Percentiles rank a stretch among this genome's conserved stretches.
phyloP scores from a whole-genome alignment of 441 rosid species.

The Eutrema salsugineum region DNA sequence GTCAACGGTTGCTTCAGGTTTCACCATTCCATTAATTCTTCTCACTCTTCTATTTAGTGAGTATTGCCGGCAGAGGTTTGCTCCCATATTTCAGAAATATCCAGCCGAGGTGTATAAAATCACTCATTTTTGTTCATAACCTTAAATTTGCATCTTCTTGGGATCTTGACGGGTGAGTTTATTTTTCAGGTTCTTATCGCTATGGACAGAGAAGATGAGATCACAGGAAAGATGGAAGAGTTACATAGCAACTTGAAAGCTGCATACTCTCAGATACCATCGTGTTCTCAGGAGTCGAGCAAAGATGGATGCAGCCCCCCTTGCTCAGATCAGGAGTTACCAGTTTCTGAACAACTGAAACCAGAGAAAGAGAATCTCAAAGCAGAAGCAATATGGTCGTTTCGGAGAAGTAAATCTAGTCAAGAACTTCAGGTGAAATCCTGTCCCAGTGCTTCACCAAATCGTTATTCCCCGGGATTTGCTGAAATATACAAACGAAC shows the following conservation, averaged over 20 bases:
- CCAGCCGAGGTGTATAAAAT: constrained; percentile 60
- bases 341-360: constrained; percentile 29
- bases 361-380: constrained; percentile 41
- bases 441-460: constrained; percentile 32
- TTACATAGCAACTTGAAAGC: constrained; percentile 42
- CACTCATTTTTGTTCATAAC: background rate
- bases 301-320: constrained; percentile 12
- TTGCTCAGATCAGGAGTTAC: constrained; percentile 10
- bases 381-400: constrained; percentile 30
- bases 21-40: constrained; percentile 73
- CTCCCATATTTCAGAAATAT: constrained; percentile 57
- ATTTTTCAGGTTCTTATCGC: constrained; percentile 59
- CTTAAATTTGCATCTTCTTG: background rate
- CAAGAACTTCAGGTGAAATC: constrained; percentile 28
- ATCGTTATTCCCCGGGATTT: constrained; percentile 14
- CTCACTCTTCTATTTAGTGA: constrained; percentile 76
- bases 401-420: constrained; percentile 21
- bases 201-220: constrained; percentile 80
- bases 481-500: constrained; percentile 25
- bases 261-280: constrained; percentile 68
- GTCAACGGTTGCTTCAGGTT: constrained; percentile 76
- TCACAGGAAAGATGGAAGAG: constrained; percentile 53
- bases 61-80: constrained; percentile 81
- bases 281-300: constrained; percentile 26
- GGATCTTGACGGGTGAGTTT: constrained; percentile 23